Evolutionary conservation across 768 basidiomycete species (phyloP), one percentile per base, ranked within the genome.

Genomic region (Gautieria morchelliformis): DNA sequence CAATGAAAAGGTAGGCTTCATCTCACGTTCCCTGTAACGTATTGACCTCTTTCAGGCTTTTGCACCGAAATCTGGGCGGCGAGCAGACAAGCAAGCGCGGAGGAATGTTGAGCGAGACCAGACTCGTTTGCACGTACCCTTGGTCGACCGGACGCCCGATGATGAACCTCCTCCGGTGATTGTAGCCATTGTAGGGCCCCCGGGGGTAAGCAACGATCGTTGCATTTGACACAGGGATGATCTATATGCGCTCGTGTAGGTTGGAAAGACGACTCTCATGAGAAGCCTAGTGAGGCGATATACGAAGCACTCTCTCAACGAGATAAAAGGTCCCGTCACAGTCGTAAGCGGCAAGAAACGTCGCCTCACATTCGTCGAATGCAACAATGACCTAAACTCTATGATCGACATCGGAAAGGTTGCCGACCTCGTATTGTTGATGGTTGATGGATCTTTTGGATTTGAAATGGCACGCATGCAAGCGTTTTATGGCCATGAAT

Each of bases 391-490:
- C 73, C 78, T 98, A 63, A 93, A 93, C 69, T 92, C 93, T 52
- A 97, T 98, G 95, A 90, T 98, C 62, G 96, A 99, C 77, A 78
- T 97, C 64, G 95, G 85, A 56, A 99, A 99, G 72, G 83, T 98
- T 58, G 96, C 91, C 8, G 96, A 98, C 72, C 78, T 99, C 58
- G 89, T 98, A 5, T 78, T 99, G 46, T 83, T 99, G 61, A 94
- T 98, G 93, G 86, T 98, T 62, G 96, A 99, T 66, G 95, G 89
- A 4, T 93, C 91, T 27, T 98, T 93, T 70, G 96, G 96, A 4
- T 95, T 98, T 63, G 96, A 98, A 73, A 99, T 98, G 96, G 95
- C 93, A 62, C 61, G 82, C 65, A 20, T n/a, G 2, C 8, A 37
- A 5, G 17, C 52, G 4, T 20, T 10, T 2, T 37, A 37, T 37